Conservation (phyloP, 23 red algal species). For the Chondrus crispus region DNA sequence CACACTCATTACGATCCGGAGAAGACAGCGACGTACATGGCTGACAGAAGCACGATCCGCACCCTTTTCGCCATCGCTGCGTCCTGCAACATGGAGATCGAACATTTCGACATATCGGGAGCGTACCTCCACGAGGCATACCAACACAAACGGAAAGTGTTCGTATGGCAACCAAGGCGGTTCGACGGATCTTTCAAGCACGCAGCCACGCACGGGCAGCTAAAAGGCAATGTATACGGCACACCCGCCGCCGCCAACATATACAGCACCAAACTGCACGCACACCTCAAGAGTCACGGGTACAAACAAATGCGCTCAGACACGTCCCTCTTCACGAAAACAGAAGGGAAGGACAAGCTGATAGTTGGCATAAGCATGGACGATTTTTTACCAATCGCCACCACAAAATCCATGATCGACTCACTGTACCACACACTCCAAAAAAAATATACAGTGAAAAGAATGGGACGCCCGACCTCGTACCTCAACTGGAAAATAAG, state of each 20-base stretch:
- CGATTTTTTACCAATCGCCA: neutral
- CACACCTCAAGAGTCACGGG: neutral
- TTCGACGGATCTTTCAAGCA: neutral
- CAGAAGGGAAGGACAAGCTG: neutral
- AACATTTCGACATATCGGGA: conserved; percentile 17
- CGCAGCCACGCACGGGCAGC: neutral
- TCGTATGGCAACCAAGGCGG: neutral
- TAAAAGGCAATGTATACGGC: neutral
- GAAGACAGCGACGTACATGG: neutral
- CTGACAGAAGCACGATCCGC: neutral
- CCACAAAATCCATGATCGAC: neutral
- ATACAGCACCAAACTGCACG: neutral
- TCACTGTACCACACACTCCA: neutral
- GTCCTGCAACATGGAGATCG: neutral
- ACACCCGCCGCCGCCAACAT: neutral
- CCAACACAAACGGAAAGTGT: neutral
- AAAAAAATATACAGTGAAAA: neutral
- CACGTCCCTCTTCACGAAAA: neutral
- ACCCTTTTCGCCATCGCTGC: neutral
- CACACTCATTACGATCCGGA: neutral
- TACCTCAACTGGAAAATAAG: too few species aligned
- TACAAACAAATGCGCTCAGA: neutral
- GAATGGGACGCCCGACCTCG: too few species aligned
- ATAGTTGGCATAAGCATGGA: neutral
- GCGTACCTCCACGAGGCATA: conserved; percentile 15